phyloP scores from a whole-genome alignment of 768 basidiomycete genomes.

The Psilocybe cubensis region DNA sequence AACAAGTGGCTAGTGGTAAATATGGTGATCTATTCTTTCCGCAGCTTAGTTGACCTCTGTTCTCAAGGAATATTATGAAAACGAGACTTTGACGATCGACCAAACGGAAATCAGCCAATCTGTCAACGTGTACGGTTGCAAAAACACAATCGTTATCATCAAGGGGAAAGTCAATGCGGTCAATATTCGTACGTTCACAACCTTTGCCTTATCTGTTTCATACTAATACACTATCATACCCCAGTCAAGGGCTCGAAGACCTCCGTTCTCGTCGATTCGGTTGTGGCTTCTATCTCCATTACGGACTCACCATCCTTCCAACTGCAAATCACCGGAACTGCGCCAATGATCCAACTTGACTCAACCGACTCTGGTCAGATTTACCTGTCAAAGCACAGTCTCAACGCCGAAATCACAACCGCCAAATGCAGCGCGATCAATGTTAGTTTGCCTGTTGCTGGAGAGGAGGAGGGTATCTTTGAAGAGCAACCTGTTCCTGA shows the following conservation, averaged over 20 bases:
- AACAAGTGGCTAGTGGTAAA: conserved; percentile 93
- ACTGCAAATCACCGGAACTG: conserved; percentile 86
- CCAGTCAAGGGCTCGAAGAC: conserved; percentile 89
- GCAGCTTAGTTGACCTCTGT: background rate
- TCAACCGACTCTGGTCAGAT: conserved; percentile 95
- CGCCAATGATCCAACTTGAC: conserved; percentile 93
- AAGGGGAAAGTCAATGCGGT: conserved; percentile 97
- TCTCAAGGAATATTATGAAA: conserved; percentile 89
- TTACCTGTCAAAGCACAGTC: conserved; percentile 83
- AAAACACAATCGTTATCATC: conserved; percentile 79
- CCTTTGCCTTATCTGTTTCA: background rate
- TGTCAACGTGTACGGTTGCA: conserved; percentile 91
- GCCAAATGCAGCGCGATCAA: conserved; percentile 95
- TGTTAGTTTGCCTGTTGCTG: conserved; percentile 82
- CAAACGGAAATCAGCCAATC: conserved; percentile 79
- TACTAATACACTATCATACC: conserved; percentile 2
- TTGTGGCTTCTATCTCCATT: conserved; percentile 88
- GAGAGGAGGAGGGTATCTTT: conserved; percentile 92
- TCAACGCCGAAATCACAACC: conserved; percentile 84
- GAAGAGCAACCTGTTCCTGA: conserved; percentile 91
- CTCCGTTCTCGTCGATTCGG: conserved; percentile 86
- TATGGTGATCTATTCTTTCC: conserved; percentile 6
- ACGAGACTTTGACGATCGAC: conserved; percentile 75
- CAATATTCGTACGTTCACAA: conserved; percentile 66
- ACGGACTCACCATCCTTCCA: conserved; percentile 94